Base-by-base conservation (phyloP, 352 stramenopile species). In the Globisporangium emineosum region DNA sequence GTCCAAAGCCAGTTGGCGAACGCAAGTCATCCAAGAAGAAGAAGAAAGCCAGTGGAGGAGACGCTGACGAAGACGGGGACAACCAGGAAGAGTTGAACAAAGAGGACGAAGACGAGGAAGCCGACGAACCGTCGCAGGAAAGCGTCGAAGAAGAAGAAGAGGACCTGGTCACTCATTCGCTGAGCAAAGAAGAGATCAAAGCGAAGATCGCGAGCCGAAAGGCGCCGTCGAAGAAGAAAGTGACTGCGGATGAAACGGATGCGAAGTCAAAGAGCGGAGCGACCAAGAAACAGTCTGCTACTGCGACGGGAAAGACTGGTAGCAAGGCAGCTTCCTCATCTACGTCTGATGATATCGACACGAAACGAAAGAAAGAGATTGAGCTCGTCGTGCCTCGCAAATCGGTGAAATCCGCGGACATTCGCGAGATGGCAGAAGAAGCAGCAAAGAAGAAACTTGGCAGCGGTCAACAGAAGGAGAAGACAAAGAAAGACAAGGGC, bases 131-230 rank as follows among this genome's bases (percentile, higher is more conserved):
- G 15, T 58, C 62, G 8, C 62, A 67, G 27, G 62, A 57, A 12
- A 67, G 54, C 45, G 30, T 57, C 60, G 66, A 77, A 61, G 67
- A 80, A 19, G 76, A 83, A 58, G 77, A 88, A 3, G 77, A 88
- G 9, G 70, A 77, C 3, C 63, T 71, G 5, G 58, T 58, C 2
- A 62, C 58, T 8, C 66, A 78, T 1, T 62, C 74, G 15, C 51
- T 90, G 33, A 90, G 77, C 50, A 92, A 91, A 43, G 85, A 91
- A 27, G 78, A 91, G 33, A 92, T 90, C 61, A 90, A 90, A 60
- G 81, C 79, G 8, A 89, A 91, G 65, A 76, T 90, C 7, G 79
- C 82, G 7, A 91, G 73, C 45, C 74, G 77, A 27, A 92, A 92
- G 62, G 77, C 77, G 19, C 83, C 81, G 7, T 83, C 74, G 0